Conservation (phyloP, 2,329 filamentous ascomycete genomes). For the Penicillium digitatum region DNA sequence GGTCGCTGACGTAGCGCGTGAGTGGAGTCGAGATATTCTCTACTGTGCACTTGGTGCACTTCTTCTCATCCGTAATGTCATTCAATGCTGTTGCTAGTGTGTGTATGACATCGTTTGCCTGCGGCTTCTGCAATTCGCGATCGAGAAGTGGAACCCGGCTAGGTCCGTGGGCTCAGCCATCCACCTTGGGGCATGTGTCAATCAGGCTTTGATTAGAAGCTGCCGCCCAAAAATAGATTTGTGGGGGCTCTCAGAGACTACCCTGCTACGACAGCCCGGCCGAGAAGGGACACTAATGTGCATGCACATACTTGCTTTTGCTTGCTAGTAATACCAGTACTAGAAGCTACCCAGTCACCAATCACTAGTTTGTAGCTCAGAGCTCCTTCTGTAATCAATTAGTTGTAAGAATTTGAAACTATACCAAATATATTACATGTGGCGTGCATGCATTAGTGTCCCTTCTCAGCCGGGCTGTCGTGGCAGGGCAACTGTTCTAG, state of each 20-base stretch:
- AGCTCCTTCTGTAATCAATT: no score
- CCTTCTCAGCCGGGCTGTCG: no score
- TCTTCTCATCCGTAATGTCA: slow-evolving; percentile 4
- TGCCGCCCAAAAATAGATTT: no score
- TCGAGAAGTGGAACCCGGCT: slow-evolving; percentile 5
- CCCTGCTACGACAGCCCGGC: no score
- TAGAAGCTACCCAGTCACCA: no score
- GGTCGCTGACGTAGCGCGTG: background rate
- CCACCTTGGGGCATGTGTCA: background rate
- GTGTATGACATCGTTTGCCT: slow-evolving; percentile 1
- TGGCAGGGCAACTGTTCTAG: background rate
- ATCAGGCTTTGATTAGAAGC: background rate
- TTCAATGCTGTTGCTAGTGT: slow-evolving; percentile 1
- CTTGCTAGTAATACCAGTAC: no score
- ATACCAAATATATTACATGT: no score
- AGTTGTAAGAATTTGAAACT: no score
- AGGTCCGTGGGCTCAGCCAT: slow-evolving; percentile 6
- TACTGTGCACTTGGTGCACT: slow-evolving; percentile 11
- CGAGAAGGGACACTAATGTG: no score
- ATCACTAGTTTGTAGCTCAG: no score
- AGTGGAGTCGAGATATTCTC: slow-evolving; percentile 4
- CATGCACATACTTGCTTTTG: no score
- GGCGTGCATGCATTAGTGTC: no score
- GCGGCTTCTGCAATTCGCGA: slow-evolving; percentile 1
- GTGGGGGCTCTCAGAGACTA: background rate